Evolutionary conservation across 2,329 filamentous ascomycete genomes (phyloP).

Genomic region (Pseudodiploospora longispora): DNA sequence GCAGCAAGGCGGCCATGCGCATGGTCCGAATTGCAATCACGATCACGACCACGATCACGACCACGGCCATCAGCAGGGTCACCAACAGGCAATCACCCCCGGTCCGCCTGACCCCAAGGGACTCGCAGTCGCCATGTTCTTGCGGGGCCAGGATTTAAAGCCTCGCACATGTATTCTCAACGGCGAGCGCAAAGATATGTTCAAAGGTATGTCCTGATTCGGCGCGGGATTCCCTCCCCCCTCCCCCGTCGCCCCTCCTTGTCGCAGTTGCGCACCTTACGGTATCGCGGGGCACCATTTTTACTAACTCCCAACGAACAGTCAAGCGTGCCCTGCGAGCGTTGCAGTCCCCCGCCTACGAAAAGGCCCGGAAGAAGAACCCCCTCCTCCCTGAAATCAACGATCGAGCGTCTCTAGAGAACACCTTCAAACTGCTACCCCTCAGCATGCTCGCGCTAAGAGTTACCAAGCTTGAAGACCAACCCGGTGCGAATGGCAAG

Average conservation of each 20-base stretch:
- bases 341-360: conserved; percentile 80
- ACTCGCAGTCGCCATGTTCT: conserved; percentile 80
- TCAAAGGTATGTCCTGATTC: conserved; percentile 57
- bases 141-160: conserved; percentile 80
- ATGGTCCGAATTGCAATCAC: conserved; percentile 17
- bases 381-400: conserved; percentile 79
- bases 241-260: background rate
- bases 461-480: conserved; percentile 65
- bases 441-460: conserved; percentile 89
- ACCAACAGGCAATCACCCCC: conserved; percentile 60
- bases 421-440: conserved; percentile 89
- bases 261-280: background rate
- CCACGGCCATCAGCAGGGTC: conserved; percentile 31
- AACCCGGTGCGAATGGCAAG: conserved; percentile 57
- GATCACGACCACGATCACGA: conserved; percentile 26
- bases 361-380: conserved; percentile 85
- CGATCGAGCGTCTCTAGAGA: conserved; percentile 82
- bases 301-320: conserved; percentile 27
- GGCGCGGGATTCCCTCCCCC: background rate
- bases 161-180: conserved; percentile 85
- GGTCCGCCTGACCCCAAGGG: conserved; percentile 84
- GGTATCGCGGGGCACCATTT: conserved; percentile 5
- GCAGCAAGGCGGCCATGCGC: conserved; percentile 16
- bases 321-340: conserved; percentile 94
- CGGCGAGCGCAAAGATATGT: conserved; percentile 97